Evolutionary conservation across 345 rosid genomes (phyloP), one percentile per base, ranked within the genome.

Genomic region (Corchorus olitorius): DNA sequence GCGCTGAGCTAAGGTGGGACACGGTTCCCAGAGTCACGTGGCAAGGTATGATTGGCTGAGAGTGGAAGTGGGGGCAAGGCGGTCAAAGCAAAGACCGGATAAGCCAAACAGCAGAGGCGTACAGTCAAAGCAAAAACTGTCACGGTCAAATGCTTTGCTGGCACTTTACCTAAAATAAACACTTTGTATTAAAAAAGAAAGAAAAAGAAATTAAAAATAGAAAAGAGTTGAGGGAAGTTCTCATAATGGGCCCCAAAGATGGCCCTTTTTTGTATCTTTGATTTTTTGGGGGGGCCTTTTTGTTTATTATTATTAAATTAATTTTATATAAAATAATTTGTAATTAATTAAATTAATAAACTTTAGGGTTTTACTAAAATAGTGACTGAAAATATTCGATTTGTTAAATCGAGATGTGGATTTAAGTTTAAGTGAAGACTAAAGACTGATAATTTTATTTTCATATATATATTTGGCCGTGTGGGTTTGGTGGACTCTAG

Each of bases 61-160:
- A n/a, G 1, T 1, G 13, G 43, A 35, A 33, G n/a, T 13, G 41
- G 37, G 62, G 13, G 19, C 50, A 60, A 27, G 43, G 27, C 56
- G 70, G 83, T 81, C 81, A 83, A 83, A 78, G 81, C 56, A 78
- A 49, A 75, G 65, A 75, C 58, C 65, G 64, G 70, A 81, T 61
- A 75, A 61, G 79, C 59, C 70, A 63, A 70, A 75, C 81, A 80
- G 79, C 22, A 60, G 67, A 59, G 79, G 69, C 60, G 70, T 65
- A 45, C 82, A 82, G 85, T 82, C 85, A 82, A 82, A 82, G 76
- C 76, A 63, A 81, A 65, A 50, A 63, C 68, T 61, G 83, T 64
- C 70, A n/a, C 14, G 74, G 87, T 86, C 87, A 88, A 86, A 82
- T 54, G 84, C 78, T 80, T 80, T 65, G 84, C 90, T 85, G 90